Evolutionary conservation across 1,284 basidiomycete genomes (phyloP).

Genomic region (Boletellus deceptivus): DNA sequence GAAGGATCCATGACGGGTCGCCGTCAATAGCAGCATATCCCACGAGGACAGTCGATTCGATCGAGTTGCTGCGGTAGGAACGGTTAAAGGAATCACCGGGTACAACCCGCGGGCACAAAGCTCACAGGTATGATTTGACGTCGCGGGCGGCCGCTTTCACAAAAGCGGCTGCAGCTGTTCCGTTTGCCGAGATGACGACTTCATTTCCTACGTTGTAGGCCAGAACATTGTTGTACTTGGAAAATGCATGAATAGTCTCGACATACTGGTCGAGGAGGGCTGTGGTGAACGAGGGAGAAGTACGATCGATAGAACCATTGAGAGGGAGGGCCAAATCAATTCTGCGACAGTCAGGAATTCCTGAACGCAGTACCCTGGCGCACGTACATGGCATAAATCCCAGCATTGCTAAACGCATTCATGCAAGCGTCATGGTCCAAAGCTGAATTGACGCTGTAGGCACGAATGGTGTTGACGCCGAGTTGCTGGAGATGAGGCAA

Average conservation of each 20-base stretch:
- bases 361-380: slow-evolving; percentile 7
- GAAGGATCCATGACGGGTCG: slow-evolving; percentile 59
- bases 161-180: slow-evolving; percentile 70
- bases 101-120: slow-evolving; percentile 3
- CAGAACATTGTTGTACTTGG: slow-evolving; percentile 80
- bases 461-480: slow-evolving; percentile 74
- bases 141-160: slow-evolving; percentile 92
- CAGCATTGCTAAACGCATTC: slow-evolving; percentile 70
- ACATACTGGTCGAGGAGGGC: slow-evolving; percentile 82
- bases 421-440: slow-evolving; percentile 88
- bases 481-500: slow-evolving; percentile 71
- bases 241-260: slow-evolving; percentile 74
- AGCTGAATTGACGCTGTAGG: slow-evolving; percentile 81
- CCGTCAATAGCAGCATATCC: slow-evolving; percentile 88
- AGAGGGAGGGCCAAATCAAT: slow-evolving; percentile 83
- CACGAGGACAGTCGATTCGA: slow-evolving; percentile 67
- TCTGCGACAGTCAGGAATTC: slow-evolving; percentile 36
- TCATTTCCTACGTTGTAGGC: slow-evolving; percentile 91
- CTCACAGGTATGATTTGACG: slow-evolving; percentile 79
- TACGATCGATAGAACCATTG: slow-evolving; percentile 84
- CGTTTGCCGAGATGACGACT: slow-evolving; percentile 61
- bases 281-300: slow-evolving; percentile 76
- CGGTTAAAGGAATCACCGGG: neutral
- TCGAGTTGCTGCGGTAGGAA: slow-evolving; percentile 52
- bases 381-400: slow-evolving; percentile 84